Base-by-base conservation (phyloP, 306 rosid species). In the Acacia confusa region DNA sequence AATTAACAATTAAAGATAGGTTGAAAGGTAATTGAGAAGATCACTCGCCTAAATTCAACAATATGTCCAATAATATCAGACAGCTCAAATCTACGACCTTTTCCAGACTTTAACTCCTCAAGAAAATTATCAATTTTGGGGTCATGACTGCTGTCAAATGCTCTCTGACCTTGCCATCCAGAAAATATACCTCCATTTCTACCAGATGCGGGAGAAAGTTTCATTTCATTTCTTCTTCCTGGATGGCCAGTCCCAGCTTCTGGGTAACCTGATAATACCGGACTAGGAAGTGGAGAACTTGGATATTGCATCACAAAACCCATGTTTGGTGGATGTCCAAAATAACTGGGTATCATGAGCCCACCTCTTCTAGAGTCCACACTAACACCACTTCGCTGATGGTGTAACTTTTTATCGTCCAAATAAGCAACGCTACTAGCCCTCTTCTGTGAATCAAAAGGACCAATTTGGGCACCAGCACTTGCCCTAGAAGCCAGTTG, bases 41-140 rank as follows among this genome's bases (percentile, higher is more conserved):
- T 25, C 72, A 85, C 88, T 85, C 81, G 68, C 91, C 91, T 88
- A 70, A 88, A 85, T 48, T 88, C 87, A 80, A 88, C 87, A 57
- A 88, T 81, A 67, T 85, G 85, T 47, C 91, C 91, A 74, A 70
- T 86, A 30, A 88, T 85, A 83, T 88, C 91, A 69, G 91, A 85
- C 40, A 88, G 82, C 87, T 88, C 91, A 83, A 88, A 85, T 85
- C 91, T 88, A 66, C 87, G 87, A 71, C 87, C 87, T 81, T 85
- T 88, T 72, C 91, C 87, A 61, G 88, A 85, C 84, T 88, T 88
- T 52, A 88, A 81, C 75, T 88, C 91, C 75, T 88, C 91, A 47
- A 88, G 87, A 78, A 88, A 88, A 76, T 85, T 85, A 55, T 78
- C 88, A 80, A 88, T 78, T 82, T 88, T 85, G 32, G 88, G 87